Evolutionary conservation across 1,139 yeast species (phyloP).

Genomic region (Hemisphaericaspora xylanilytica): DNA sequence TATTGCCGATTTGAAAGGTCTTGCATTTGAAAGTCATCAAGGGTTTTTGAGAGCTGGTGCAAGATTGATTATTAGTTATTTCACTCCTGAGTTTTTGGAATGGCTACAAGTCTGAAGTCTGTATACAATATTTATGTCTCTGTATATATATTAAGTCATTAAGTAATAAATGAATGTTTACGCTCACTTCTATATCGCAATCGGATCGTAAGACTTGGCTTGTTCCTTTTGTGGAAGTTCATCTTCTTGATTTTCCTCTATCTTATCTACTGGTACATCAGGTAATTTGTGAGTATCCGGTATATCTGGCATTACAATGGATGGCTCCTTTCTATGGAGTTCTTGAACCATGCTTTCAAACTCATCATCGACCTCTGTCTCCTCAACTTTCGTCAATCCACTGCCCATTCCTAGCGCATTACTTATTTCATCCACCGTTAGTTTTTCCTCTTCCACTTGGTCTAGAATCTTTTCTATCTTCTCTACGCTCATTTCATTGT

Average conservation of each 20-base stretch:
- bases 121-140: not conserved
- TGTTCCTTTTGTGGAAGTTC: conserved; percentile 15
- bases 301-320: conserved; percentile 19
- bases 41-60: conserved; percentile 98
- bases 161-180: not conserved
- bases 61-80: conserved; percentile 81
- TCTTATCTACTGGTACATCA: conserved; percentile 13
- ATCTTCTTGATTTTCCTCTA: conserved; percentile 7
- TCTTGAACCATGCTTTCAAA: conserved; percentile 50
- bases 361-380: conserved; percentile 66
- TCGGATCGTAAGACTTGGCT: conserved; percentile 15
- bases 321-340: conserved; percentile 20
- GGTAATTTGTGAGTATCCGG: conserved; percentile 22
- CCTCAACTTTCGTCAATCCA: conserved; percentile 54
- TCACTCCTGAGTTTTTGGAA: conserved; percentile 93
- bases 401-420: conserved; percentile 43
- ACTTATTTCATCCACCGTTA: conserved; percentile 69
- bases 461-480: conserved; percentile 82
- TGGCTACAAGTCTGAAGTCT: conserved; percentile 60
- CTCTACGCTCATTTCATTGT: conserved; percentile 73
- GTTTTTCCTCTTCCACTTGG: conserved; percentile 76
- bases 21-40: conserved; percentile 89
- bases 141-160: conserved; percentile 1
- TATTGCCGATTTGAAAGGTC: conserved; percentile 77
- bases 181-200: conserved; percentile 12